Base-by-base conservation (phyloP, 1,284 basidiomycete species). In the Marasmius fiardii region DNA sequence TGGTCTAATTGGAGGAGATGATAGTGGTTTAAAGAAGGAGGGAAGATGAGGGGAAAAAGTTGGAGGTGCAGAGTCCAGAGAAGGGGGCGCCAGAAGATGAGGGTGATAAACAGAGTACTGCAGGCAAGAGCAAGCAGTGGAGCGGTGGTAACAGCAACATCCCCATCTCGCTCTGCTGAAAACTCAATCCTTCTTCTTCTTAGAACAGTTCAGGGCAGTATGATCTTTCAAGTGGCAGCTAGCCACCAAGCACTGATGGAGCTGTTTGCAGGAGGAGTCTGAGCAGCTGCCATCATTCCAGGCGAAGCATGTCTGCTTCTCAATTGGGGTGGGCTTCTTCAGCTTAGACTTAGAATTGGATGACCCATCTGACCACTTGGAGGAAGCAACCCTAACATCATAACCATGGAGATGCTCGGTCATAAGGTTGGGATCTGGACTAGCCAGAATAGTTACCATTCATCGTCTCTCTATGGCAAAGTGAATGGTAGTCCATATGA, bases 291-390 rank as follows among this genome's bases (percentile, higher is more conserved):
- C 50, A 12, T 26, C 18, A 31, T 56, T 56, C 28, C 20, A 56
- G 11, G 43, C 41, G n/a, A 51, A 56, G 41, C 54, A 56, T 3
- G 43, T 16, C 43, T 56, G 49, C 34, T 56, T 24, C 18, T 51
- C 54, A 12, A 56, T 23, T 4, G 45, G 53, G n/a, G n/a, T n/a
- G n/a, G n/a, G n/a, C n/a, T n/a, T n/a, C n/a, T n/a, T n/a, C n/a
- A n/a, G n/a, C n/a, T n/a, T n/a, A n/a, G n/a, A n/a, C n/a, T n/a
- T n/a, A n/a, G n/a, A n/a, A n/a, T n/a, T n/a, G n/a, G n/a, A n/a
- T n/a, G n/a, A n/a, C n/a, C n/a, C n/a, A n/a, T n/a, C n/a, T n/a
- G n/a, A n/a, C n/a, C n/a, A n/a, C n/a, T n/a, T n/a, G n/a, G n/a
- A n/a, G n/a, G n/a, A n/a, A n/a, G n/a, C n/a, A n/a, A n/a, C n/a